Evolutionary conservation across 441 rosid genomes (phyloP).

Genomic region (Pelargonium fulgidum): DNA sequence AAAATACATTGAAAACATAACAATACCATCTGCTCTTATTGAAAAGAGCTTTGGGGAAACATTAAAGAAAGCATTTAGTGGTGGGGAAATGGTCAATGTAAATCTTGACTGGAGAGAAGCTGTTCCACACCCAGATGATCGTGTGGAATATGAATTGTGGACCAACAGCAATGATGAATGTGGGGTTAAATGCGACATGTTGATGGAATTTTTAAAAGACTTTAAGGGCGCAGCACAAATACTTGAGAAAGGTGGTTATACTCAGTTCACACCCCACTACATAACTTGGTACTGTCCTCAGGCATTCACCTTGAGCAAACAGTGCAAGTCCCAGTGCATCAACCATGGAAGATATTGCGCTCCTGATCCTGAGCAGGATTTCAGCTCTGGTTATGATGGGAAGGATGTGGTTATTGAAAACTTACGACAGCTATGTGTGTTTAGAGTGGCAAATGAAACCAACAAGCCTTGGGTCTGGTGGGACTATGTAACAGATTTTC

Average conservation of each 20-base stretch:
- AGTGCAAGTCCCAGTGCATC: constrained; percentile 97
- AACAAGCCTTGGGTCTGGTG: constrained; percentile 91
- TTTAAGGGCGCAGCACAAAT: constrained; percentile 89
- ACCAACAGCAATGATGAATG: constrained; percentile 94
- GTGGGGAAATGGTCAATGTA: constrained; percentile 85
- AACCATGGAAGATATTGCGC: constrained; percentile 95
- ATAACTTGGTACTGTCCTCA: constrained; percentile 95
- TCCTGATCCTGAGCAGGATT: constrained; percentile 98
- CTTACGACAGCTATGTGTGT: constrained; percentile 82
- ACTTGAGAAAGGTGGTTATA: constrained; percentile 87
- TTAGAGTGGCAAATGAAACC: constrained; percentile 72
- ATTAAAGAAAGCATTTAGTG: constrained; percentile 57
- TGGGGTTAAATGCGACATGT: constrained; percentile 86
- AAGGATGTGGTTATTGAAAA: constrained; percentile 89
- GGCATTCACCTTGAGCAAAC: constrained; percentile 80
- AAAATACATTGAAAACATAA: constrained; percentile 79
- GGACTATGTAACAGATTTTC: constrained; percentile 98
- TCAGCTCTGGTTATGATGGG: constrained; percentile 82
- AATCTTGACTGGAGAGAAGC: constrained; percentile 99
- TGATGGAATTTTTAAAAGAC: constrained; percentile 79
- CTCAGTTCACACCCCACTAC: constrained; percentile 88
- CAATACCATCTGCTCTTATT: constrained; percentile 95
- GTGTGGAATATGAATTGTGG: constrained; percentile 91
- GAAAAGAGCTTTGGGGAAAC: constrained; percentile 66
- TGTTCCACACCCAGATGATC: constrained; percentile 95